Conservation (phyloP, 2,329 filamentous ascomycete genomes). For the Rhinocladiella similis region DNA sequence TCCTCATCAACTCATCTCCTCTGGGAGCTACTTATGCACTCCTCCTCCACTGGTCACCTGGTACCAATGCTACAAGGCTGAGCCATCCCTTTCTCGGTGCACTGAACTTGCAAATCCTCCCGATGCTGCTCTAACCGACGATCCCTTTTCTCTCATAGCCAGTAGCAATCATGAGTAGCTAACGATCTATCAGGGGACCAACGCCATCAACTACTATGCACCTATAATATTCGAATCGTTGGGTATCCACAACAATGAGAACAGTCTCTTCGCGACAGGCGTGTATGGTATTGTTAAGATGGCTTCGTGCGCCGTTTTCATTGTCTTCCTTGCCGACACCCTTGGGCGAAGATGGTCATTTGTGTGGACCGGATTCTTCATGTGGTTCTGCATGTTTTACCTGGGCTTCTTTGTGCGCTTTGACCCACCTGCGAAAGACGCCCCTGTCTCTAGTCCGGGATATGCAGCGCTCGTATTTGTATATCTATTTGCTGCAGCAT, state of each 20-base stretch:
- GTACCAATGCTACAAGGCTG: slow-evolving; percentile 59
- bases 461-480: slow-evolving; percentile 71
- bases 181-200: slow-evolving; percentile 36
- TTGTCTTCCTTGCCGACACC: slow-evolving; percentile 68
- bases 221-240: slow-evolving; percentile 65
- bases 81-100: too few species aligned
- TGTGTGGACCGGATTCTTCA: slow-evolving; percentile 64
- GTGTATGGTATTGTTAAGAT: slow-evolving; percentile 74
- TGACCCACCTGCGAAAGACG: slow-evolving; percentile 55
- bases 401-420: slow-evolving; percentile 70
- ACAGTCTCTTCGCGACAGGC: slow-evolving; percentile 69
- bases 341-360: slow-evolving; percentile 65
- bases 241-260: slow-evolving; percentile 58
- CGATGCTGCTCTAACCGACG: too few species aligned
- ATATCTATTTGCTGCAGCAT: slow-evolving; percentile 70
- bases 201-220: slow-evolving; percentile 67
- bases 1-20: too few species aligned
- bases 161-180: neutral
- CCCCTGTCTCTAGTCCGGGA: slow-evolving; percentile 62
- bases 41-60: slow-evolving; percentile 51
- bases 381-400: slow-evolving; percentile 65
- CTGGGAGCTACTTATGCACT: too few species aligned
- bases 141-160: too few species aligned
- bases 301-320: slow-evolving; percentile 62
- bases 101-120: neutral